Conservation (phyloP, 2,329 filamentous ascomycete genomes). For the Macroventuria anomochaeta region DNA sequence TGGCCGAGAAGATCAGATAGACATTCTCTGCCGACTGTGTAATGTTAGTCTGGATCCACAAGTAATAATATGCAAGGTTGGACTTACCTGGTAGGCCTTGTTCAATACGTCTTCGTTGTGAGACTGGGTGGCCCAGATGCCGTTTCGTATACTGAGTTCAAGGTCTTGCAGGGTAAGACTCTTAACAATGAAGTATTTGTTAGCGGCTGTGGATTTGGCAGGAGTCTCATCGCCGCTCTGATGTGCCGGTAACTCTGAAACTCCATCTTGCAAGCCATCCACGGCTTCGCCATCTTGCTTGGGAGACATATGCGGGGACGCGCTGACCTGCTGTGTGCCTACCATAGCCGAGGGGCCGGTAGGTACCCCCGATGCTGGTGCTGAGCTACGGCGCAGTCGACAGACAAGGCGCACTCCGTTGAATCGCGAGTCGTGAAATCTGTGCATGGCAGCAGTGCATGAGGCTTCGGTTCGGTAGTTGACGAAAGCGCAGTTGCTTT, state of each 20-base stretch:
- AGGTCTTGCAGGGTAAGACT: constrained; percentile 90
- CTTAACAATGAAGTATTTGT: constrained; percentile 91
- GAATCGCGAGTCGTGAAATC: constrained; percentile 90
- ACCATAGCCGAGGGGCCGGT: constrained; percentile 61
- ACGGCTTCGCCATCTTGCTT: constrained; percentile 20
- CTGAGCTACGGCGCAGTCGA: constrained; percentile 69
- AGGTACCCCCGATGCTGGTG: constrained; percentile 56
- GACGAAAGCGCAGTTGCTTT: constrained; percentile 96
- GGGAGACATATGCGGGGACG: constrained; percentile 38
- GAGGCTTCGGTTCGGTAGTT: constrained; percentile 85
- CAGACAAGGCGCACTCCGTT: constrained; percentile 86
- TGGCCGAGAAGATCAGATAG: constrained; percentile 92
- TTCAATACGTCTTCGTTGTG: constrained; percentile 90
- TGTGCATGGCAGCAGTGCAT: constrained; percentile 77
- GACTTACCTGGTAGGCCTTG: constrained; percentile 75
- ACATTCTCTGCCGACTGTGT: constrained; percentile 77
- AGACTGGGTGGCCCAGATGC: constrained; percentile 91
- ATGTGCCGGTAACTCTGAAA: constrained; percentile 14
- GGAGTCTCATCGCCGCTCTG: constrained; percentile 21
- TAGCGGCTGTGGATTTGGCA: constrained; percentile 56
- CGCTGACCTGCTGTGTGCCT: constrained; percentile 29
- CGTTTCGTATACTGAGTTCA: constrained; percentile 83
- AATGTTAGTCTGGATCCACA: constrained; percentile 22
- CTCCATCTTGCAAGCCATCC: constrained; percentile 19
- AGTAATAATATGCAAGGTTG: too few species aligned